A percentile compares a stretch with the other conserved stretches of the same genome.
phyloP scores from a whole-genome alignment of 2,329 filamentous ascomycete species.

The Diaporthe humulicola region DNA sequence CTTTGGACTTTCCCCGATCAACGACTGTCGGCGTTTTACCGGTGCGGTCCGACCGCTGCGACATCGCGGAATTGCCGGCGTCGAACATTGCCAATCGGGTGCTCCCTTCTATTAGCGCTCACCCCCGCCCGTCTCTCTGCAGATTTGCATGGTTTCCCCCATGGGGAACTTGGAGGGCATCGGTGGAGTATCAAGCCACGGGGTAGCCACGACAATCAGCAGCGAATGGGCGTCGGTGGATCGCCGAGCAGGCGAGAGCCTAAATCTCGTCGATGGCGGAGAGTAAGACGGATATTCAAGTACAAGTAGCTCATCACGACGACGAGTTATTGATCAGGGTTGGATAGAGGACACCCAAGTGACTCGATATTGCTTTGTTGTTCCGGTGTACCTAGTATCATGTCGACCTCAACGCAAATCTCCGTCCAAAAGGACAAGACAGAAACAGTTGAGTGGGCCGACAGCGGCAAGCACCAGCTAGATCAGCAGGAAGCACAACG shows the following conservation, averaged over 20 bases:
- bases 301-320: neutral
- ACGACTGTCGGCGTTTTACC: neutral
- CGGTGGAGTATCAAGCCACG: neutral
- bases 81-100: constrained; percentile 6
- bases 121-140: neutral
- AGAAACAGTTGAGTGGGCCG: constrained; percentile 1
- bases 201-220: neutral
- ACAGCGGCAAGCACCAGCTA: neutral
- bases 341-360: fast-evolving
- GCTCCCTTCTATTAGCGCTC: neutral
- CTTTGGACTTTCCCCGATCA: neutral
- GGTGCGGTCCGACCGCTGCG: neutral
- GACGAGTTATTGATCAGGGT: neutral
- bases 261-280: neutral
- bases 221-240: constrained; percentile 12
- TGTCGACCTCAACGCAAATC: neutral
- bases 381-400: neutral
- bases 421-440: neutral
- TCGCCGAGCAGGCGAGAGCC: constrained; percentile 16
- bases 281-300: neutral
- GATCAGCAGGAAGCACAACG: constrained; percentile 19
- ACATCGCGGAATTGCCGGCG: neutral
- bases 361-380: neutral
- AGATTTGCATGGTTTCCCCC: neutral
- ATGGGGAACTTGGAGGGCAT: neutral